Base-by-base conservation (phyloP, 306 rosid genomes). In the Lupinus albus region DNA sequence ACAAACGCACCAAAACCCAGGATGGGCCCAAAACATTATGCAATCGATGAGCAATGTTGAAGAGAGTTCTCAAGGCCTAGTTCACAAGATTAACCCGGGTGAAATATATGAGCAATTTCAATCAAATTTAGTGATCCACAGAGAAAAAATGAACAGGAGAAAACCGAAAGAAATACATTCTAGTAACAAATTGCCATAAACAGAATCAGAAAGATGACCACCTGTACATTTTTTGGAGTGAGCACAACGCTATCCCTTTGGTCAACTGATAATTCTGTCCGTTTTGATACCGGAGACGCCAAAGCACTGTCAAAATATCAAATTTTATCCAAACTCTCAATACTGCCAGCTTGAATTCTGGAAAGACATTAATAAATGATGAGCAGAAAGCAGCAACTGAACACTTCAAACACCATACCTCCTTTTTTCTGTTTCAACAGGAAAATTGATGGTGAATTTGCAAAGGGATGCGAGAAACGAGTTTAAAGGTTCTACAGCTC, bases 141-240 rank as follows among this genome's bases (percentile, higher is more conserved):
- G 46, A 15, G 57, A 32, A 47, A 38, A 49, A 74, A 41, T 48
- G 49, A 79, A 59, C 30, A 33, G 18, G 48, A 45, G 42, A 63
- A 62, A 76, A 6, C 16, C 1, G 14, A 62, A 45, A 39, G 13
- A 61, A 68, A 54, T 47, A 35, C 46, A 63, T 41, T 6, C 32
- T 64, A 46, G 32, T 13, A 44, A 73, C 15, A 52, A 13, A 60
- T 54, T 71, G 51, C 30, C 52, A 70, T 59, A 61, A 36, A 79
- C 8, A 67, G 18, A 68, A 62, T 44, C 67, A 74, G 61, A 62
- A 47, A 18, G 53, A 25, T 25, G 30, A 53, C 72, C 75, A 92
- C 98, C 98, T 92, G 98, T 64, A 92, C 98, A 78, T 92, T 92
- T 83, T 89, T 92, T 61, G 96, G 95, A 16, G 98, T 92, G 36